These are phyloP conservation scores for Houttuynia cordata DNA, from an alignment of 164 flowering plant species.

Conservation along the genomic window DNA sequence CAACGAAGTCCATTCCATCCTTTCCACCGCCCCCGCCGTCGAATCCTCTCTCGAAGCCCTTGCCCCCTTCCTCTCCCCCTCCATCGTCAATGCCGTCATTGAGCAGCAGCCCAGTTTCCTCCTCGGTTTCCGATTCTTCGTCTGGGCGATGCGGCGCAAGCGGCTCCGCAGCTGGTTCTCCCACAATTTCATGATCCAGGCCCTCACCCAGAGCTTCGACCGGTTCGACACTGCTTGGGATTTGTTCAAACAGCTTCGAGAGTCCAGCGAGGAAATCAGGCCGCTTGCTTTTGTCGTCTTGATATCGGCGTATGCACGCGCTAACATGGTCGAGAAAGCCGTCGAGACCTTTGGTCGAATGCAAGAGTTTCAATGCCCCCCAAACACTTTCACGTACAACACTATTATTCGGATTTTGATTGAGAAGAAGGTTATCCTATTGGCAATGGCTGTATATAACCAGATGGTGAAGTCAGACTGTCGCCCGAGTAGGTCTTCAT, in stretches of 20 bases:
- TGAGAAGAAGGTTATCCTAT: constrained; percentile 23
- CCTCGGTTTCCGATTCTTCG: constrained; percentile 52
- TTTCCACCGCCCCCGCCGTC: constrained; percentile 21
- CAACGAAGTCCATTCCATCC: constrained; percentile 18
- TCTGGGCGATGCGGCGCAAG: constrained; percentile 40
- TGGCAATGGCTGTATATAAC: constrained; percentile 70
- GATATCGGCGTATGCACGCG: constrained; percentile 33
- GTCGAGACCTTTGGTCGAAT: constrained; percentile 59
- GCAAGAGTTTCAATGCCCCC: constrained; percentile 48
- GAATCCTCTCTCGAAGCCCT: constrained; percentile 31
- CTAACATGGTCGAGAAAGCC: constrained; percentile 48
- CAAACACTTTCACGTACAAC: constrained; percentile 53
- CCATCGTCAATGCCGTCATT: constrained; percentile 28
- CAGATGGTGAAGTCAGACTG: constrained; percentile 53
- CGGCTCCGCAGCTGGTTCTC: constrained; percentile 24
- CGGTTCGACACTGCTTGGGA: constrained; percentile 46
- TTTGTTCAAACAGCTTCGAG: constrained; percentile 37
- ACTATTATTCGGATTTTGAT: constrained; percentile 34
- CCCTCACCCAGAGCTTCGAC: constrained; percentile 24
- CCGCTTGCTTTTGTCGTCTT: constrained; percentile 40
- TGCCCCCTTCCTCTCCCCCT: constrained; percentile 23
- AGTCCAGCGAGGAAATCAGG: constrained; percentile 11
- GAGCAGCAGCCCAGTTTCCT: constrained; percentile 15
- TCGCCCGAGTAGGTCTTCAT: constrained; percentile 40
- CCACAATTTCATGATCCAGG: constrained; percentile 24